phyloP scores from a whole-genome alignment of 2,329 filamentous ascomycete species.

The Chrysosporium queenslandicum region DNA sequence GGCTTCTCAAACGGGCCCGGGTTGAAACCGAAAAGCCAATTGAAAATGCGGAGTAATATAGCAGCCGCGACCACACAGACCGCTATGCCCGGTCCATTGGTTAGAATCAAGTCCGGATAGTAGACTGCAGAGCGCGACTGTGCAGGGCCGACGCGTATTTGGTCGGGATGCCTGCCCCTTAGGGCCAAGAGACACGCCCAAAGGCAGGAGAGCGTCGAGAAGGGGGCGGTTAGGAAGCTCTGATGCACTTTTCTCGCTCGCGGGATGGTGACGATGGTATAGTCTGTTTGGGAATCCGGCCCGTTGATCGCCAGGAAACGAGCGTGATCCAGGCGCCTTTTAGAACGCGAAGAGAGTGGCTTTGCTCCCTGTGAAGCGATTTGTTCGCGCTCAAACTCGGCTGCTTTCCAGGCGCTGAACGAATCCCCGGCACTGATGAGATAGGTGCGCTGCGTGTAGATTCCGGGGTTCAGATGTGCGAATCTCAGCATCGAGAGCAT shows the following conservation, averaged over 20 bases:
- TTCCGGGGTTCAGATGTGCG: constrained; percentile 38
- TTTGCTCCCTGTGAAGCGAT: not conserved
- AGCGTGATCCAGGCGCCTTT: constrained; percentile 5
- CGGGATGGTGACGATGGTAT: constrained; percentile 58
- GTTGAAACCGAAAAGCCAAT: constrained; percentile 20
- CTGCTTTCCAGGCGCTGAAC: constrained; percentile 55
- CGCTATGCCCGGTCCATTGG: constrained; percentile 80
- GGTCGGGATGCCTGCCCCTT: constrained; percentile 28
- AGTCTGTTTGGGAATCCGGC: constrained; percentile 32
- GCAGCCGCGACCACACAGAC: constrained; percentile 60
- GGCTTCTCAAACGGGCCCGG: constrained; percentile 11
- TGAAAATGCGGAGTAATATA: constrained; percentile 46
- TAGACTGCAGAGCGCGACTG: constrained; percentile 19
- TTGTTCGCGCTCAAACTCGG: constrained; percentile 50
- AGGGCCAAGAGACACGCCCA: constrained; percentile 52
- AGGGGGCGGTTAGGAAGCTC: constrained; percentile 60
- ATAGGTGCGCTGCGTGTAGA: constrained; percentile 64
- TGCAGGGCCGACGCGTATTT: constrained; percentile 19
- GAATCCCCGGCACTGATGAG: constrained; percentile 66
- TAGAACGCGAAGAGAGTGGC: constrained; percentile 29
- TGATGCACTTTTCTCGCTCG: constrained; percentile 78
- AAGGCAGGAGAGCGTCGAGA: constrained; percentile 58
- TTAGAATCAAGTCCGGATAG: constrained; percentile 69
- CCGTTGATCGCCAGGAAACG: not conserved
- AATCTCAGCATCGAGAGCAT: constrained; percentile 76